Conservation (phyloP, 331 rosid species). For the Acacia pycnantha region DNA sequence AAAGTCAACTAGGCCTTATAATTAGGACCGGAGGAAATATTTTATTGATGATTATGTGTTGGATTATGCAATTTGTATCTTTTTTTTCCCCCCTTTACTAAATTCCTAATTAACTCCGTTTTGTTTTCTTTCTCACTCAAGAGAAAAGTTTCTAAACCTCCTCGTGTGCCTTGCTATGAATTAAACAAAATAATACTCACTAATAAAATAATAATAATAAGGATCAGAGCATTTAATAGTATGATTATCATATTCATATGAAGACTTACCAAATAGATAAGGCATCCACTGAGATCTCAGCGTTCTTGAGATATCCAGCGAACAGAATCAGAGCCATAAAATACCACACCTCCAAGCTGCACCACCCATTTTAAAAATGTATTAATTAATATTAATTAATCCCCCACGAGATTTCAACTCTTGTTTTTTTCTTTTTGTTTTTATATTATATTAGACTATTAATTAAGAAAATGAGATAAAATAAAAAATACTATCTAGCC, state of each 20-base stretch:
- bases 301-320: conserved; percentile 74
- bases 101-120: too few species aligned
- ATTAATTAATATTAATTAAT: too few species aligned
- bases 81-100: too few species aligned
- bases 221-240: too few species aligned
- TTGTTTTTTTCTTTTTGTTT: background rate
- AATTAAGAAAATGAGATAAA: too few species aligned
- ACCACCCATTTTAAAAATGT: background rate
- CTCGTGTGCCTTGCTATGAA: background rate
- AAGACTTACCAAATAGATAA: conserved; percentile 60
- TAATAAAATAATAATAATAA: background rate
- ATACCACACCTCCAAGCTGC: conserved; percentile 78
- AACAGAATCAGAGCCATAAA: conserved; percentile 65
- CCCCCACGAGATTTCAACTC: background rate
- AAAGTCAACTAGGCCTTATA: too few species aligned
- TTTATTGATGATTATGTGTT: too few species aligned
- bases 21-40: too few species aligned
- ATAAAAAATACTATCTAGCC: too few species aligned
- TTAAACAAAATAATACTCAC: background rate
- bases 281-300: conserved; percentile 66
- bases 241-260: too few species aligned
- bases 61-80: too few species aligned
- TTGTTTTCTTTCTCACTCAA: background rate
- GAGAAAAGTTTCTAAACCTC: too few species aligned
- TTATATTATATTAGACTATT: background rate